A percentile compares a stretch with the other conserved stretches of the same genome.
Conservation (phyloP, 2,329 filamentous ascomycete genomes). For the Xylaria sp. region DNA sequence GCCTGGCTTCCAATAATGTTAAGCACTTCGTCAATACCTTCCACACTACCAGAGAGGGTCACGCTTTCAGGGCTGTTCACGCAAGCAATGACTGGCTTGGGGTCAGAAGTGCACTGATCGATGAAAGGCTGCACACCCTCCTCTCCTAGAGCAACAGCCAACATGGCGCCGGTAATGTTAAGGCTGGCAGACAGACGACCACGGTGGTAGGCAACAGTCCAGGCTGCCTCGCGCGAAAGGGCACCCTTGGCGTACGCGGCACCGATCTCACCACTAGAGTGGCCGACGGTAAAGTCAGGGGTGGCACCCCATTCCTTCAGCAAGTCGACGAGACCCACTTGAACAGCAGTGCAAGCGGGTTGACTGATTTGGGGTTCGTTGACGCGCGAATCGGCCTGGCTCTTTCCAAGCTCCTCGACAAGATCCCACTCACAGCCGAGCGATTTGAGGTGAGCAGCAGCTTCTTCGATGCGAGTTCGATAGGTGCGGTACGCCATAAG, state of each 20-base stretch:
- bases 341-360: slow-evolving; percentile 46
- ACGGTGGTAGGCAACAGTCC: slow-evolving; percentile 48
- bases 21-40: slow-evolving; percentile 48
- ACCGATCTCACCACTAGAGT: slow-evolving; percentile 56
- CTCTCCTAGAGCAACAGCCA: slow-evolving; percentile 46
- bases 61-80: slow-evolving; percentile 48
- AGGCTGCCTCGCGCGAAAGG: slow-evolving; percentile 49
- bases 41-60: slow-evolving; percentile 46
- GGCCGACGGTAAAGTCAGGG: slow-evolving; percentile 52
- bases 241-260: slow-evolving; percentile 56
- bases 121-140: slow-evolving; percentile 42
- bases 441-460: slow-evolving; percentile 43
- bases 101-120: slow-evolving; percentile 42
- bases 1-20: slow-evolving; percentile 46
- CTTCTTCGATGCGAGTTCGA: slow-evolving; percentile 44
- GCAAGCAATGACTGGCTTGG: slow-evolving; percentile 47
- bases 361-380: slow-evolving; percentile 49
- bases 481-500: slow-evolving; percentile 46
- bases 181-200: slow-evolving; percentile 46
- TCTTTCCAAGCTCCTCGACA: slow-evolving; percentile 43
- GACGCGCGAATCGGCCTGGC: slow-evolving; percentile 42
- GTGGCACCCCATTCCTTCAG: slow-evolving; percentile 48
- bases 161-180: slow-evolving; percentile 45
- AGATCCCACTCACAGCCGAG: slow-evolving; percentile 46
- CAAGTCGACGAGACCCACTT: slow-evolving; percentile 46